Evolutionary conservation across 164 flowering plant species (phyloP).

Genomic region (Aristolochia contorta): DNA sequence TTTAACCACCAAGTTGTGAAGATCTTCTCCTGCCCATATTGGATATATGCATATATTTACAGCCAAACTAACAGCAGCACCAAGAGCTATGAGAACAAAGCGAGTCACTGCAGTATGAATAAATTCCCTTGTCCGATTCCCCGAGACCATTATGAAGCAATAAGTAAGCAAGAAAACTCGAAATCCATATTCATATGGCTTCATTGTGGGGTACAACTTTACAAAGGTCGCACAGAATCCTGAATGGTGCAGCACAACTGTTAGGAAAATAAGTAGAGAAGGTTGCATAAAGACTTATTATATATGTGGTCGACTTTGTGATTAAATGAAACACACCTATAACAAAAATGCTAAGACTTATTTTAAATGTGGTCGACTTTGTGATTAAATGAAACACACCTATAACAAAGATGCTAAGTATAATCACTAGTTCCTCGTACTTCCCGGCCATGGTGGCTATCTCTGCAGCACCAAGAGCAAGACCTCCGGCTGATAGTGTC

Average conservation of each 20-base stretch:
- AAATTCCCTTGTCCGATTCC: slow-evolving; percentile 46
- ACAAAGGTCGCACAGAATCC: slow-evolving; percentile 51
- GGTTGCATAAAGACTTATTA: neutral
- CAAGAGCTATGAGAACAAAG: slow-evolving; percentile 61
- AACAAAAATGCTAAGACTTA: slow-evolving; percentile 45
- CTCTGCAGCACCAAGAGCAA: slow-evolving; percentile 61
- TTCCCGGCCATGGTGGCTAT: slow-evolving; percentile 33
- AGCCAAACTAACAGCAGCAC: slow-evolving; percentile 54
- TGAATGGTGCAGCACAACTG: slow-evolving; percentile 3
- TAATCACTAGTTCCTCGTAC: slow-evolving; percentile 37
- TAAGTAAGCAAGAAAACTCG: slow-evolving; percentile 80
- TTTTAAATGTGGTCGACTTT: neutral
- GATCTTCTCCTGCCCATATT: slow-evolving; percentile 90
- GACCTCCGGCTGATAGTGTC: slow-evolving; percentile 77
- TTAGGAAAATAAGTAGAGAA: neutral
- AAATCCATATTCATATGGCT: slow-evolving; percentile 81
- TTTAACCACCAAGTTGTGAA: slow-evolving; percentile 74
- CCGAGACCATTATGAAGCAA: slow-evolving; percentile 69
- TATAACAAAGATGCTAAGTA: slow-evolving; percentile 51
- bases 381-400: slow-evolving; percentile 25
- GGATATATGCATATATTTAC: slow-evolving; percentile 72
- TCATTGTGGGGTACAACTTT: slow-evolving; percentile 70
- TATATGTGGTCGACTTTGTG: neutral
- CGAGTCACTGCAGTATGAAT: slow-evolving; percentile 52
- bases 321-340: slow-evolving; percentile 31